Evolutionary conservation across 805 yeast genomes (phyloP).

Genomic region (Cyberlindnera petersonii): DNA sequence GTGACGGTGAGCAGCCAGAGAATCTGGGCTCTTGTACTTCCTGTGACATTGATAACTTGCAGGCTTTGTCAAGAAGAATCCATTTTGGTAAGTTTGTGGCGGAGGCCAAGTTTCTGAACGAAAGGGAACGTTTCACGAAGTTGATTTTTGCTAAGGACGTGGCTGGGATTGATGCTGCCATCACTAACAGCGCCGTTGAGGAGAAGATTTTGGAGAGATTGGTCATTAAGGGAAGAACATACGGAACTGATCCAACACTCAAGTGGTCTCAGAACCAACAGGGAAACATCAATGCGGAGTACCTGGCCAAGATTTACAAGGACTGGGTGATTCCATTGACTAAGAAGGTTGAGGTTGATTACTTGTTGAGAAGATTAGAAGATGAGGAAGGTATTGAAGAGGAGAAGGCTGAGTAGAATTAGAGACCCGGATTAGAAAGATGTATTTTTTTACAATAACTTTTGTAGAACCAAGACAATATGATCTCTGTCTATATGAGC

Average conservation of each 20-base stretch:
- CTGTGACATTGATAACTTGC: constrained; percentile 82
- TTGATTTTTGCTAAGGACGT: constrained; percentile 65
- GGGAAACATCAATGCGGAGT: constrained; percentile 77
- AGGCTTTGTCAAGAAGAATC: constrained; percentile 84
- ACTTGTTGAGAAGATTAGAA: constrained; percentile 77
- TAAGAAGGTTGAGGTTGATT: constrained; percentile 92
- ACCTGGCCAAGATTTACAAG: constrained; percentile 77
- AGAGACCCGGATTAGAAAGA: too few relatives aligned
- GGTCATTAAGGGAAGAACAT: constrained; percentile 74
- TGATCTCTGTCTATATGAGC: too few relatives aligned
- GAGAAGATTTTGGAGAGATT: constrained; percentile 75
- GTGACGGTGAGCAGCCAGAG: constrained; percentile 70
- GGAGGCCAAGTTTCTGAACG: constrained; percentile 80
- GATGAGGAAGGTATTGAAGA: too few relatives aligned
- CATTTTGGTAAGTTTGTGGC: constrained; percentile 98
- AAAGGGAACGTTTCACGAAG: constrained; percentile 56
- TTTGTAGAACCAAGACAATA: too few relatives aligned
- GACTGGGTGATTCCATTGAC: constrained; percentile 91
- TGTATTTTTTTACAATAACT: too few relatives aligned
- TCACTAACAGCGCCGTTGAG: constrained; percentile 87
- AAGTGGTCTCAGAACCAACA: constrained; percentile 62
- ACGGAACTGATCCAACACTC: constrained; percentile 84
- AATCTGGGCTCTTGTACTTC: constrained; percentile 84
- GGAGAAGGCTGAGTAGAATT: too few relatives aligned
- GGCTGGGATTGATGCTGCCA: constrained; percentile 69